Conservation (phyloP, 495 filamentous ascomycete genomes). For the Aspergillus diversus region DNA sequence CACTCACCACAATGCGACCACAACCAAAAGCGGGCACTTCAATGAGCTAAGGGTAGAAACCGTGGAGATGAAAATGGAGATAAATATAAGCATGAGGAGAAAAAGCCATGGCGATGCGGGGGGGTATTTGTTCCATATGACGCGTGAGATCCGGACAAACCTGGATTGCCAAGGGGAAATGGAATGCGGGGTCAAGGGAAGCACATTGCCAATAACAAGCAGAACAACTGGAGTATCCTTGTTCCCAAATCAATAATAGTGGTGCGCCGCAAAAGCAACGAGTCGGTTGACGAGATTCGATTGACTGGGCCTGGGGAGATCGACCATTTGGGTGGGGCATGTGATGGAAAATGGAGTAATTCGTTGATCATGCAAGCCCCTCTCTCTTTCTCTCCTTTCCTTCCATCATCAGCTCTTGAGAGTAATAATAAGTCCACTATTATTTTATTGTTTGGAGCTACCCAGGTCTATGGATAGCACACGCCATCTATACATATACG, state of each 20-base stretch:
- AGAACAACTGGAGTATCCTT: neutral
- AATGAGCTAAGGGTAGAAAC: neutral
- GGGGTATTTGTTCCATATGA: neutral
- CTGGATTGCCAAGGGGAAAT: neutral
- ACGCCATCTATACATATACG: no score
- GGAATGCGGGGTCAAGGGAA: conserved; percentile 5
- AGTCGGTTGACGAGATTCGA: no score
- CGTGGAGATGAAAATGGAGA: neutral
- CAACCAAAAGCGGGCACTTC: neutral
- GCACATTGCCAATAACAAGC: neutral
- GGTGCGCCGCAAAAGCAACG: neutral
- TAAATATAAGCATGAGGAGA: neutral
- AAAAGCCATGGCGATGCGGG: neutral
- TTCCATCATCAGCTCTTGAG: no score
- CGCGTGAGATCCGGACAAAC: neutral
- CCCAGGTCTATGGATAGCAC: no score
- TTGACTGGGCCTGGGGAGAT: no score
- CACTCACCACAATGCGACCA: neutral
- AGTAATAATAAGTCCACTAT: no score
- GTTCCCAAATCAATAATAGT: neutral
- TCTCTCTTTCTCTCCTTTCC: no score
- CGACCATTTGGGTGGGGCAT: no score
- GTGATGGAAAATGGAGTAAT: no score
- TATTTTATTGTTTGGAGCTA: no score
- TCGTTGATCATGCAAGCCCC: no score